These are phyloP conservation scores for Marasmius sp. DNA, from an alignment of 1,284 basidiomycete genomes.

Conservation along the genomic window DNA sequence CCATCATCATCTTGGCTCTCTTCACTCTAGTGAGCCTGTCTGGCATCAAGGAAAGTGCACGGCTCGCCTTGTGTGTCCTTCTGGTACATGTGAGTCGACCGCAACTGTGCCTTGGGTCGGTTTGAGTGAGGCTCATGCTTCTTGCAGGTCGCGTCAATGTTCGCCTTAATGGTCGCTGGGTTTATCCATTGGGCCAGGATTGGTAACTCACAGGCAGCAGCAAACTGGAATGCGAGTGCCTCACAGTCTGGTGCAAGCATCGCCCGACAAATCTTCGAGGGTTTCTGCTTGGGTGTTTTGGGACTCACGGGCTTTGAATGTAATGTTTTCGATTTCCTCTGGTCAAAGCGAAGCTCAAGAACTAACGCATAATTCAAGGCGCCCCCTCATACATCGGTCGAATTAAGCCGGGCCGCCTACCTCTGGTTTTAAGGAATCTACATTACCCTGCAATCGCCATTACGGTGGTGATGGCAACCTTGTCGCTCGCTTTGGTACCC, in stretches of 20 bases:
- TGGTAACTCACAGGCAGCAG: constrained; percentile 46
- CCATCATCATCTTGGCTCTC: constrained; percentile 48
- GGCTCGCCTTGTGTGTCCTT: constrained; percentile 55
- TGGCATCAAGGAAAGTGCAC: constrained; percentile 62
- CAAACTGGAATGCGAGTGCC: constrained; percentile 53
- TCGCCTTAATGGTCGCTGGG: constrained; percentile 47
- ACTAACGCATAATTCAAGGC: constrained; percentile 33
- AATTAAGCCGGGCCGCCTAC: constrained; percentile 54
- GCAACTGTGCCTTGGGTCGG: not conserved
- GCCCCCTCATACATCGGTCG: constrained; percentile 63
- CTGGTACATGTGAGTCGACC: constrained; percentile 51
- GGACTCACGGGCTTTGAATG: constrained; percentile 72
- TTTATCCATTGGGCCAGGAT: constrained; percentile 48
- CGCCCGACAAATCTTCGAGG: constrained; percentile 54
- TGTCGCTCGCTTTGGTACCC: constrained; percentile 60
- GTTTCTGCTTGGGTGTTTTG: constrained; percentile 66
- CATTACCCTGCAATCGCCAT: constrained; percentile 57
- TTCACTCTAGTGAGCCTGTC: constrained; percentile 56
- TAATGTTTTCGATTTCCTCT: constrained; percentile 24
- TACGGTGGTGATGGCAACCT: constrained; percentile 53
- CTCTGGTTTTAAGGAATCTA: constrained; percentile 62
- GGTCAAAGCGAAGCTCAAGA: constrained; percentile 2
- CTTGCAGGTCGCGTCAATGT: constrained; percentile 53
- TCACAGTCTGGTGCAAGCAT: constrained; percentile 29
- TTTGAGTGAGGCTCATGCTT: not conserved